Base-by-base conservation (phyloP, 106 monocot genomes). In the Phalaenopsis equestris region DNA sequence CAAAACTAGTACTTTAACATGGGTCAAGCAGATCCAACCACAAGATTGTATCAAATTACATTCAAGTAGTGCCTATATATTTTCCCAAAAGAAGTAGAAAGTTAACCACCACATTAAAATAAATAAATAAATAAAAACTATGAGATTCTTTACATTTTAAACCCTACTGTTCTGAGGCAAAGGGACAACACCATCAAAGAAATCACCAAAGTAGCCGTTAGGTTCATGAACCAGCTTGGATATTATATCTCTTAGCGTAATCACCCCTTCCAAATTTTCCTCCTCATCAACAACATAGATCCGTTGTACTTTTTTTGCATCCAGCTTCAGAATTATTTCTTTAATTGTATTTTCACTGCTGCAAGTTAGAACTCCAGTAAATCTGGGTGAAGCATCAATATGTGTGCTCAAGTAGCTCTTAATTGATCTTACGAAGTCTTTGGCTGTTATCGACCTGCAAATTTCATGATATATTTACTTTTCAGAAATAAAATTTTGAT, bases 201-300 rank as follows among this genome's bases (percentile, higher is more conserved):
- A 97, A 86, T 97, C 94, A 46, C 97, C 97, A 57, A 97, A 97
- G 79, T 97, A 97, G 42, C 90, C 90, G 10, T 85, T 90, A 0
- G 97, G 97, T 83, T 97, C 94, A 36, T 97, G 93, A 46, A 97
- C 97, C 38, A 94, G 80, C 82, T 83, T 92, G 24, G 97, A 94
- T 68, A 97, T 97, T 81, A 97, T 94, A 42, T 97, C 97, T 74
- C 97, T 83, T 23, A 97, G 90, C 9, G 97, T 97, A 55, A 97
- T 83, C 43, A 97, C 90, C 8, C 94, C 97, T 76, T 86, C 89
- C 74, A 97, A 46, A 42, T 87, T 86, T 6, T 83, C 89, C 7
- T 90, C 85, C 72, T 85, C 76, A 47, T 85, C 83, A 4, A 92
- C 86, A n/a, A 92, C 94, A 56, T 97, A 97, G 12, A 97, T 88